phyloP scores from a whole-genome alignment of 495 filamentous ascomycete genomes.

The Aspergillus olivimuriae region DNA sequence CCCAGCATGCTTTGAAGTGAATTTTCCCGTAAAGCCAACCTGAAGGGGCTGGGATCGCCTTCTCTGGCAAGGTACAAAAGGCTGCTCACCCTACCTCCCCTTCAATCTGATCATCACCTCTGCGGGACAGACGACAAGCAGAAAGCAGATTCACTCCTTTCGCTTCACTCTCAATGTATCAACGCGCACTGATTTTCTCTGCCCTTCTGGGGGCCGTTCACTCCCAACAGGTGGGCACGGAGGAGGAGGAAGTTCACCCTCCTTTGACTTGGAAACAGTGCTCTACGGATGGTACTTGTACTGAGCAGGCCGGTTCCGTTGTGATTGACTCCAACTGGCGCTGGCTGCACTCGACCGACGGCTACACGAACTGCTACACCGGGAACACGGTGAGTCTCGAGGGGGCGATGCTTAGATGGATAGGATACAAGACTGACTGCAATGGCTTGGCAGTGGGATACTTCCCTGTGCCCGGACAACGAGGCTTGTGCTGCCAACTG shows the following conservation, averaged over 20 bases:
- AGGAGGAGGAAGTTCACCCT: slow-evolving; percentile 55
- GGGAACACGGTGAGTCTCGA: slow-evolving; percentile 38
- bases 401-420: neutral
- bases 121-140: slow-evolving; percentile 27
- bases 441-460: slow-evolving; percentile 34
- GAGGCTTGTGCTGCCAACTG: slow-evolving; percentile 50
- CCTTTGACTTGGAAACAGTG: slow-evolving; percentile 52
- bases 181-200: slow-evolving; percentile 30
- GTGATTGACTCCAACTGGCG: slow-evolving; percentile 65
- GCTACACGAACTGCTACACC: slow-evolving; percentile 58
- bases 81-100: neutral
- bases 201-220: slow-evolving; percentile 19
- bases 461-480: slow-evolving; percentile 45
- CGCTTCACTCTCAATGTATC: slow-evolving; percentile 20
- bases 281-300: slow-evolving; percentile 45
- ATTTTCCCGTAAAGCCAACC: neutral
- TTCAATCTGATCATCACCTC: slow-evolving; percentile 17
- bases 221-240: slow-evolving; percentile 51
- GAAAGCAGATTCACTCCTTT: slow-evolving; percentile 6
- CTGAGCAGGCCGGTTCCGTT: slow-evolving; percentile 43
- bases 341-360: slow-evolving; percentile 47
- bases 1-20: slow-evolving; percentile 1
- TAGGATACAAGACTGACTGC: slow-evolving; percentile 1
- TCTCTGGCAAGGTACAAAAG: too few species aligned
- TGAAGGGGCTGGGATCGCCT: neutral